Conservation (phyloP, 345 rosid genomes). For the Syzygium grande region DNA sequence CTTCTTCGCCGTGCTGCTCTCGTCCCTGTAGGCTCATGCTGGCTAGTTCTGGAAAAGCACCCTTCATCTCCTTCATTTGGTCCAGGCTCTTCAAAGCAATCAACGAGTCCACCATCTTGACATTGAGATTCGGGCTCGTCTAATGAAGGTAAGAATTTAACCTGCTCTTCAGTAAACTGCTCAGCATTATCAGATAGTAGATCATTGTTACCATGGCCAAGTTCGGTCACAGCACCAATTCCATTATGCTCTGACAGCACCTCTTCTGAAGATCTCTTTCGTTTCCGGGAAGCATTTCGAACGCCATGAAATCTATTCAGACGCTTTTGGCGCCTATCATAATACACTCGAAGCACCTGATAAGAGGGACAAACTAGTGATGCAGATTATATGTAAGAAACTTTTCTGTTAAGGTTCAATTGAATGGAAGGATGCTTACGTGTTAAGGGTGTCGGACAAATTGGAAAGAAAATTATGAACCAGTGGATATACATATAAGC, state of each 20-base stretch:
- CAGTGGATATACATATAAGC: background rate
- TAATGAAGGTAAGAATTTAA: constrained; percentile 8
- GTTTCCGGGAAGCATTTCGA: constrained; percentile 36
- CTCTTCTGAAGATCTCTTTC: constrained; percentile 36
- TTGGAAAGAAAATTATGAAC: background rate
- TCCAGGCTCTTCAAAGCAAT: constrained; percentile 24
- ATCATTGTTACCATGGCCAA: constrained; percentile 6
- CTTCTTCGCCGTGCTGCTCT: constrained; percentile 41
- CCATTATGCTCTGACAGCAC: constrained; percentile 21
- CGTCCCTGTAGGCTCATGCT: constrained; percentile 30
- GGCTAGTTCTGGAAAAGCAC: constrained; percentile 27
- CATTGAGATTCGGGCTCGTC: constrained; percentile 23
- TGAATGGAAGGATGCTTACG: background rate
- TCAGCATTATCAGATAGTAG: constrained; percentile 8
- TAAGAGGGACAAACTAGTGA: background rate
- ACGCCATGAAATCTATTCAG: constrained; percentile 26
- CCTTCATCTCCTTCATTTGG: constrained; percentile 36
- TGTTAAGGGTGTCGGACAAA: background rate
- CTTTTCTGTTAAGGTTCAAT: background rate
- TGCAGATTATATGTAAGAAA: background rate
- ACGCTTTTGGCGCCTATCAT: constrained; percentile 48
- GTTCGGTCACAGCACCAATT: constrained; percentile 22
- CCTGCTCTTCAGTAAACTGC: constrained; percentile 14
- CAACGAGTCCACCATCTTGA: constrained; percentile 22
- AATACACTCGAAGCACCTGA: constrained; percentile 81